Evolutionary conservation across 208 protist species (phyloP).

Genomic region (Crithidia expoeki): DNA sequence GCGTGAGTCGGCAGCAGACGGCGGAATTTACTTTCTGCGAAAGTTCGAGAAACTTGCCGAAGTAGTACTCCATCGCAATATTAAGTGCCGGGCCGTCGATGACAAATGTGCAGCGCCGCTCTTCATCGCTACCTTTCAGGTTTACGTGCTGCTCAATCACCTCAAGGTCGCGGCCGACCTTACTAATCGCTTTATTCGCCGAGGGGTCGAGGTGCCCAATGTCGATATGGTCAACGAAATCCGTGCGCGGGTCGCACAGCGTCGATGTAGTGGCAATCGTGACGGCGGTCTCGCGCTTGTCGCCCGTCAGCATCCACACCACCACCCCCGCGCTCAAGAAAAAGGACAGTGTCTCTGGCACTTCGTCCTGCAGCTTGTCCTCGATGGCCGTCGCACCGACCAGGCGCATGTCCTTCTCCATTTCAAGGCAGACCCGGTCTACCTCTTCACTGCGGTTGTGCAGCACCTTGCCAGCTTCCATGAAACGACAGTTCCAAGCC

Average conservation of each 20-base stretch:
- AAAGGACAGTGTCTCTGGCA: constrained; percentile 93
- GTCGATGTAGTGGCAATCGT: constrained; percentile 87
- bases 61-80: constrained; percentile 78
- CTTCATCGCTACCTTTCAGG: constrained; percentile 44
- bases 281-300: constrained; percentile 97
- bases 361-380: constrained; percentile 96
- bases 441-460: constrained; percentile 61
- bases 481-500: constrained; percentile 64
- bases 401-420: constrained; percentile 89
- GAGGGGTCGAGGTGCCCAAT: constrained; percentile 61
- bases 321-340: constrained; percentile 93
- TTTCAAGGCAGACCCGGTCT: constrained; percentile 84
- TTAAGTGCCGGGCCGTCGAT: constrained; percentile 80
- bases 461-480: constrained; percentile 60
- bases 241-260: constrained; percentile 76
- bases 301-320: constrained; percentile 98
- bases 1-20: constrained; percentile 91
- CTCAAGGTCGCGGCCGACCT: constrained; percentile 65
- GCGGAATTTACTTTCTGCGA: constrained; percentile 84
- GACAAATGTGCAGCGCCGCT: constrained; percentile 74
- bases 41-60: constrained; percentile 69
- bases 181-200: constrained; percentile 45
- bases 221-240: constrained; percentile 89
- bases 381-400: constrained; percentile 96
- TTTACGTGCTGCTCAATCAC: constrained; percentile 65